Conservation (phyloP, 192 early-diverging fungal species). For the Coemansia sp. region DNA sequence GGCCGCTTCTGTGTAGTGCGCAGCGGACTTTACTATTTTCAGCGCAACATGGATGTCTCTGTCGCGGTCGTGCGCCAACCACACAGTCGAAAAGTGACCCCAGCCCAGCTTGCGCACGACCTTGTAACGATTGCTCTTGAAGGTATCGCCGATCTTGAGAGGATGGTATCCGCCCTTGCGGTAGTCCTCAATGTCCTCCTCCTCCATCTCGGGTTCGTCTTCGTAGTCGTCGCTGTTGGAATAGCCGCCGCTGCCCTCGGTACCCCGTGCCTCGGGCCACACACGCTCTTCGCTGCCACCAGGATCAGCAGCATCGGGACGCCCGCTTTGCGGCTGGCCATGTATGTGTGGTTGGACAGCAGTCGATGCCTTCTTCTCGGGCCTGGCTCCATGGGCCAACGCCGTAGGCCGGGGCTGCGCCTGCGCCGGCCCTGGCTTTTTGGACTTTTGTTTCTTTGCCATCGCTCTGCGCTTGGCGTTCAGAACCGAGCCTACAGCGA, state of each 20-base stretch:
- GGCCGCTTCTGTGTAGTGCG: slow-evolving; percentile 93
- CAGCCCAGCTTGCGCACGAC: slow-evolving; percentile 93
- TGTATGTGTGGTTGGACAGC: neutral
- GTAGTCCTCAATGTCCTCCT: slow-evolving; percentile 90
- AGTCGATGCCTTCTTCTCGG: neutral
- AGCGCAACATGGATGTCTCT: slow-evolving; percentile 82
- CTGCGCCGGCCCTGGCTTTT: neutral
- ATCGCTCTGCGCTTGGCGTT: slow-evolving; percentile 51
- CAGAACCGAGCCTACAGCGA: slow-evolving; percentile 27
- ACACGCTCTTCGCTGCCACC: neutral
- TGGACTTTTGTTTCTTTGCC: slow-evolving; percentile 47
- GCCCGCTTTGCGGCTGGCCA: neutral
- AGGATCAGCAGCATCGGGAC: neutral
- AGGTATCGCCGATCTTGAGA: slow-evolving; percentile 75
- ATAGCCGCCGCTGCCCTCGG: slow-evolving; percentile 2
- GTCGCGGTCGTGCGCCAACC: slow-evolving; percentile 80
- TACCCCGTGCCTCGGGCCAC: neutral
- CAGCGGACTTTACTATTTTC: slow-evolving; percentile 95
- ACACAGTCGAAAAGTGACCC: slow-evolving; percentile 99
- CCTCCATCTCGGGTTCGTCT: slow-evolving; percentile 61
- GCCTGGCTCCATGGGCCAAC: neutral
- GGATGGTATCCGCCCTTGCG: slow-evolving; percentile 93
- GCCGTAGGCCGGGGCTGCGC: neutral
- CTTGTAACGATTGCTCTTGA: slow-evolving; percentile 74
- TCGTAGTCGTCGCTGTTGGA: slow-evolving; percentile 41